These are phyloP conservation scores for Pseudocohnilembus persalinus DNA, from an alignment of 169 alveolate genomes.

Conservation along the genomic window DNA sequence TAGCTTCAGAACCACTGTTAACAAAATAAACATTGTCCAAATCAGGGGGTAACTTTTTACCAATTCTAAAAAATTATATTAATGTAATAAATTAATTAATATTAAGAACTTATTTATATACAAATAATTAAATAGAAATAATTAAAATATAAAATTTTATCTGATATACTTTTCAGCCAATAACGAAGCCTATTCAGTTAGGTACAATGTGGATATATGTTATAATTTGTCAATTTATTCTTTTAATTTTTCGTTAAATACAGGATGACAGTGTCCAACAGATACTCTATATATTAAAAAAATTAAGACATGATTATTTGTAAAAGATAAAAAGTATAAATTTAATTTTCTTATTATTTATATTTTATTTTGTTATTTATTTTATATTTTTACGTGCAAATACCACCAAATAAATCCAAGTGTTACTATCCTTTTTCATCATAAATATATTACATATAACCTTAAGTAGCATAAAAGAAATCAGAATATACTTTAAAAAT, in stretches of 20 bases:
- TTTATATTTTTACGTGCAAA: neutral
- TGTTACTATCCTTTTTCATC: neutral
- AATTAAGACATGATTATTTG: too few relatives aligned
- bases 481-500: neutral
- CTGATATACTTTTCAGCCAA: neutral
- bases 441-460: neutral
- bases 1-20: constrained; percentile 63
- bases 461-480: neutral
- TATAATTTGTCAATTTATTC: neutral
- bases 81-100: neutral
- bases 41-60: neutral
- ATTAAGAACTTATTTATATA: neutral
- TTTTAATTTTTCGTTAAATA: neutral
- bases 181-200: neutral
- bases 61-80: neutral
- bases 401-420: neutral
- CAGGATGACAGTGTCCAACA: neutral
- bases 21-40: constrained; percentile 16
- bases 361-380: too few relatives aligned
- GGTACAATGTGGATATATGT: neutral
- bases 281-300: neutral
- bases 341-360: too few relatives aligned
- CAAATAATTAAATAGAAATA: neutral
- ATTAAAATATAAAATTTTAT: too few relatives aligned
- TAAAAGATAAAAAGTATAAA: too few relatives aligned